A percentile compares a stretch with the other conserved stretches of the same genome.
Evolutionary conservation across 2,329 filamentous ascomycete genomes (phyloP).

Genomic region (Trichoderma sp.): DNA sequence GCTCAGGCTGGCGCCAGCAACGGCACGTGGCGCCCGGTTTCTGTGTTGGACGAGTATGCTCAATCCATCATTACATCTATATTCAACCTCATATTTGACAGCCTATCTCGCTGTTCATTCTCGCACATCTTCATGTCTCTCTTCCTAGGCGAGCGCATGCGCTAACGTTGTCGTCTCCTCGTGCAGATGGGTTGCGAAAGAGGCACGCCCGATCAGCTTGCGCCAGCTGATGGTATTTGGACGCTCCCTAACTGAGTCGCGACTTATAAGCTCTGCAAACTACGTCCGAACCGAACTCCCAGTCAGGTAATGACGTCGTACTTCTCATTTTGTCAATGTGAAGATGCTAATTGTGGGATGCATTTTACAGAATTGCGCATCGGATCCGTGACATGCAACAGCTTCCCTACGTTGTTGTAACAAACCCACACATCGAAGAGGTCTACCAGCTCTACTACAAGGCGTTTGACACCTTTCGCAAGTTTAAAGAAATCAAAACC

Average conservation of each 20-base stretch:
- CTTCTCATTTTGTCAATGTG: background rate
- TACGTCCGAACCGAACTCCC: constrained; percentile 89
- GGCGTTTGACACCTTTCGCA: constrained; percentile 89
- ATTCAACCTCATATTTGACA: background rate
- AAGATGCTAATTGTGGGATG: background rate
- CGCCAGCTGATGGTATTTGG: constrained; percentile 97
- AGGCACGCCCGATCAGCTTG: constrained; percentile 92
- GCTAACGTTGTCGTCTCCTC: background rate
- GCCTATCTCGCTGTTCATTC: background rate
- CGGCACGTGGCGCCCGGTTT: constrained; percentile 60
- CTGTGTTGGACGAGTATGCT: constrained; percentile 62
- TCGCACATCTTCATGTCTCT: background rate
- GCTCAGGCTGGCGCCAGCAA: constrained; percentile 30
- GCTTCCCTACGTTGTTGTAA: constrained; percentile 90
- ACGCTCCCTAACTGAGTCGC: constrained; percentile 82
- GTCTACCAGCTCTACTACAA: constrained; percentile 97
- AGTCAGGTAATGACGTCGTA: constrained; percentile 26
- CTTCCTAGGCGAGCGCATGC: background rate
- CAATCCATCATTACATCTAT: background rate
- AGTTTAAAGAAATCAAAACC: constrained; percentile 77
- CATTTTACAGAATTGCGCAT: constrained; percentile 69
- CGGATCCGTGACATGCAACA: constrained; percentile 96
- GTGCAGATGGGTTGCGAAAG: constrained; percentile 82
- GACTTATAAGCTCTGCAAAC: constrained; percentile 91
- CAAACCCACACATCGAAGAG: constrained; percentile 89